A percentile compares a stretch with the other conserved stretches of the same genome.
These are phyloP conservation scores for Zea luxurians DNA, from an alignment of 176 grass and related monocot genomes.

Conservation along the genomic window DNA sequence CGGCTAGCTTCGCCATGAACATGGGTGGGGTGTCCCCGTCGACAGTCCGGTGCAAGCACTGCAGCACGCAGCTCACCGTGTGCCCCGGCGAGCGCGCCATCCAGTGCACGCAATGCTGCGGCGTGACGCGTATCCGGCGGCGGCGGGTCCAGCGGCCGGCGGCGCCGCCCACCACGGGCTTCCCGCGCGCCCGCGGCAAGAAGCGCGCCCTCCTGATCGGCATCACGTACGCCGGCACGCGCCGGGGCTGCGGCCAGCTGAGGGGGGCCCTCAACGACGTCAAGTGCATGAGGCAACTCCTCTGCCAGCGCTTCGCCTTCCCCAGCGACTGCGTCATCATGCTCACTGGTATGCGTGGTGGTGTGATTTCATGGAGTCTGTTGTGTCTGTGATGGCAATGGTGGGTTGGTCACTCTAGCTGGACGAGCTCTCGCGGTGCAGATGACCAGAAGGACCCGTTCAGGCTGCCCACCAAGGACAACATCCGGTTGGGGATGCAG, in stretches of 20 bases:
- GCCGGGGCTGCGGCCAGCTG: constrained; percentile 41
- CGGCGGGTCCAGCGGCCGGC: not conserved
- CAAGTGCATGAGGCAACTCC: constrained; percentile 72
- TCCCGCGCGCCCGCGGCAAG: constrained; percentile 47
- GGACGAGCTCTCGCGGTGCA: not conserved
- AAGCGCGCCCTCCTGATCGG: constrained; percentile 85
- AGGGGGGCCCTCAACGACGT: constrained; percentile 80
- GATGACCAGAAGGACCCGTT: constrained; percentile 64
- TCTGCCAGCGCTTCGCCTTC: constrained; percentile 63
- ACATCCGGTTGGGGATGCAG: constrained; percentile 70
- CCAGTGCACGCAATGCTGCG: constrained; percentile 53
- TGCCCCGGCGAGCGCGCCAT: constrained; percentile 24
- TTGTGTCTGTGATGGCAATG: too few species aligned
- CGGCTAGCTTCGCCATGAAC: constrained; percentile 35
- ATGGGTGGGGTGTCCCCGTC: not conserved
- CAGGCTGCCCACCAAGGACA: constrained; percentile 69
- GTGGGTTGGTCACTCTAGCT: too few species aligned
- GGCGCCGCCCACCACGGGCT: constrained; percentile 7
- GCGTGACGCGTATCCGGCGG: constrained; percentile 43
- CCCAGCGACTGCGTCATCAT: constrained; percentile 60
- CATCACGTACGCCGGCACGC: constrained; percentile 52
- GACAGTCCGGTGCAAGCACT: constrained; percentile 33
- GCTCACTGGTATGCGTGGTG: constrained; percentile 43
- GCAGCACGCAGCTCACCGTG: constrained; percentile 36
- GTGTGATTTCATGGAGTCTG: too few species aligned